Base-by-base conservation (phyloP, 345 rosid genomes). In the Adansonia digitata region DNA sequence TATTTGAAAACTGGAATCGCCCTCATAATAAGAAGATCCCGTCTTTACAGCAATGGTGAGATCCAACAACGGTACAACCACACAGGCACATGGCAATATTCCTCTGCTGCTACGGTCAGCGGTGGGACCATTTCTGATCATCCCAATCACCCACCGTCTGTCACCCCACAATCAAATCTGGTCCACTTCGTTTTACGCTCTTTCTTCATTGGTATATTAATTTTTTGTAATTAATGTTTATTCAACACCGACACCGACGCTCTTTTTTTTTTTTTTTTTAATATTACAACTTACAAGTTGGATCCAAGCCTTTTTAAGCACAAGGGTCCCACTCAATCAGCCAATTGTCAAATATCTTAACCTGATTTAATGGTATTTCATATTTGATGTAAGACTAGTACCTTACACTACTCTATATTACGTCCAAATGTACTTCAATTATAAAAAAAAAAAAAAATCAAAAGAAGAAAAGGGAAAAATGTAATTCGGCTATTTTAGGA, bases 221-320 rank as follows among this genome's bases (percentile, higher is more conserved):
- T 64, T 64, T 63, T 3, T 62, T 7, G 2, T 31, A 48, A 53
- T 53, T 37, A 31, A 61, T 34, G 12, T 17, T 35, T 18, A 18
- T n/a, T 24, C 34, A 13, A 15, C 70, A 65, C 70, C 52, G 70
- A 65, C 70, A 27, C 5, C 45, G 2, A 2, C 5, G 2, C 1
- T 1, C 11, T 0, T 1, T n/a, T 9, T 35, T 37, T 1, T 0
- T 1, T 61, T 6, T 8, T 13, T 5, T 2, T n/a, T 15, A n/a
- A 6, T 42, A 2, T 4, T 2, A 42, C 42, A 22, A 22, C 1
- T 4, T 2, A 42, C 42, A 22, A 22, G 70, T 22, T 40, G 70
- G 70, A 42, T 42, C 71, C 13, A 5, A 13, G 35, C 20, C 43
- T 52, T 43, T 66, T 9, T 20, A 65, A 39, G 14, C 49, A 2